Percentiles rank a stretch among this genome's conserved stretches.
Conservation (phyloP, 2,329 filamentous ascomycete genomes). For the Ophiostoma ulmi region DNA sequence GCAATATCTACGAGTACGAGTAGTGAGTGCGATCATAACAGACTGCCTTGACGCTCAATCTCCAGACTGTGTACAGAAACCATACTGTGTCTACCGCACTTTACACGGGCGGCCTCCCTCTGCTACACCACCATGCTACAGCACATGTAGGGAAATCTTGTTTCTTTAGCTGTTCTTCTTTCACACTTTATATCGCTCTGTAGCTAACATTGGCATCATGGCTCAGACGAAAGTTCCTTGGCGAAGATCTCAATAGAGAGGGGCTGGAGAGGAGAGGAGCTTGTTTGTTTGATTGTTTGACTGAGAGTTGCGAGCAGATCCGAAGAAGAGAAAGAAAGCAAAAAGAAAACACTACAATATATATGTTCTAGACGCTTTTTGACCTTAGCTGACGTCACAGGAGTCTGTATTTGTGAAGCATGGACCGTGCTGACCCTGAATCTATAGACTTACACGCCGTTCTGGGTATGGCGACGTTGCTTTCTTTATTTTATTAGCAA, state of each 20-base stretch:
- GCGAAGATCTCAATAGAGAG: neutral
- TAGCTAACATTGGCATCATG: neutral
- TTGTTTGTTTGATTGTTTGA: neutral
- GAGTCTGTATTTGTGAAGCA: neutral
- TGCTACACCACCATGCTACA: neutral
- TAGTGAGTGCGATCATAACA: neutral
- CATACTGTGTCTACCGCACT: neutral
- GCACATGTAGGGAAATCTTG: neutral
- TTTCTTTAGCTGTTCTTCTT: neutral
- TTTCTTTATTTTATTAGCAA: neutral
- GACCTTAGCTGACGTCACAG: neutral
- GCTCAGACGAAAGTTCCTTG: neutral
- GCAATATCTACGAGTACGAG: neutral
- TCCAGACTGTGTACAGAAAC: conserved; percentile 7
- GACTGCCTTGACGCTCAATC: neutral
- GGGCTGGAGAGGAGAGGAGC: neutral
- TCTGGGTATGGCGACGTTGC: neutral
- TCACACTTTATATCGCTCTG: neutral
- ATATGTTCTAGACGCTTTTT: neutral
- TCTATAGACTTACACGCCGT: neutral
- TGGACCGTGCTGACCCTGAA: neutral
- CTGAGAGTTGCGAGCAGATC: neutral
- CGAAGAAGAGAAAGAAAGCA: neutral
- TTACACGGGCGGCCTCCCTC: neutral
- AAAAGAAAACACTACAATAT: neutral